These are phyloP conservation scores for Umbelopsis sp. DNA, from an alignment of 192 early-diverging fungal genomes.

Conservation along the genomic window DNA sequence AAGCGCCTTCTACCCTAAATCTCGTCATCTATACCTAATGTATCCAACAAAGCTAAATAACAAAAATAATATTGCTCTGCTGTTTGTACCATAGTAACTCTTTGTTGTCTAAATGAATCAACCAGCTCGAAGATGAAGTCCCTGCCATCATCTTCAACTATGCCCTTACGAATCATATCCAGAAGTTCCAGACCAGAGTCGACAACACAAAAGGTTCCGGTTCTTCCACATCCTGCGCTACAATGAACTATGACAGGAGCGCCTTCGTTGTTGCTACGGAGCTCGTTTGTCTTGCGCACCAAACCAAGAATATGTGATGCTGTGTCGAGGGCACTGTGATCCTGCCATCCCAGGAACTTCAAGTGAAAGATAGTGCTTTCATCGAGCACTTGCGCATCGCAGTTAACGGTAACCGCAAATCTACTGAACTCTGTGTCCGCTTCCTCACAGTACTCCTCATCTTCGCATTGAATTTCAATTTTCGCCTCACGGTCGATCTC, in stretches of 20 bases:
- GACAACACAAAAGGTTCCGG: constrained; percentile 81
- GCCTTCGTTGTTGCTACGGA: not conserved
- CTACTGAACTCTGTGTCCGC: not conserved
- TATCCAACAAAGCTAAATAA: constrained; percentile 62
- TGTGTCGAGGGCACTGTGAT: constrained; percentile 71
- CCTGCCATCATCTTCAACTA: constrained; percentile 21
- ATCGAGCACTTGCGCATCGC: constrained; percentile 27
- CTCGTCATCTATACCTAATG: not conserved
- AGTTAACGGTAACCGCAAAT: no score
- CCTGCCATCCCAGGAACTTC: constrained; percentile 83
- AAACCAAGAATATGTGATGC: constrained; percentile 57
- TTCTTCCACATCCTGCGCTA: constrained; percentile 85
- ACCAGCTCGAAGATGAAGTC: constrained; percentile 70
- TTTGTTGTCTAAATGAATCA: constrained; percentile 69
- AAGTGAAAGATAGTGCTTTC: constrained; percentile 61
- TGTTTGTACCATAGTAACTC: constrained; percentile 82
- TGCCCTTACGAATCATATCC: not conserved
- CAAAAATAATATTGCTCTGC: constrained; percentile 77
- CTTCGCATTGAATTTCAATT: constrained; percentile 11
- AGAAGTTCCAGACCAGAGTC: constrained; percentile 45
- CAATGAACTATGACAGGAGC: constrained; percentile 84
- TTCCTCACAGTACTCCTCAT: constrained; percentile 1
- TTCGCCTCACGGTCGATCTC: not conserved
- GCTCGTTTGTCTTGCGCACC: constrained; percentile 39
- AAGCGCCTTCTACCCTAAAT: no score